Evolutionary conservation across 495 filamentous ascomycete genomes (phyloP).

Genomic region (Penicillium salamii): DNA sequence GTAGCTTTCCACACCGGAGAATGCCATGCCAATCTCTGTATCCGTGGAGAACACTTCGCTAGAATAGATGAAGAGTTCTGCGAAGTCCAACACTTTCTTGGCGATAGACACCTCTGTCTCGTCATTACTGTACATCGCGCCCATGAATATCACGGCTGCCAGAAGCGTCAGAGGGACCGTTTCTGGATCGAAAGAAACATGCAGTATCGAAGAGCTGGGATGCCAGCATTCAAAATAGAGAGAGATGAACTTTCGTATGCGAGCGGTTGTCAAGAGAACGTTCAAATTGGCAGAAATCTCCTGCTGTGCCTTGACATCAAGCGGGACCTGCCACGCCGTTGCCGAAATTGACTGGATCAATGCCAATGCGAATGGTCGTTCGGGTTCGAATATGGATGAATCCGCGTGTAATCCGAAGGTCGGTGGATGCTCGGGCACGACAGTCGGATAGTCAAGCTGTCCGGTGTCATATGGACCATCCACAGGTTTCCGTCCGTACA

Average conservation of each 20-base stretch:
- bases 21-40: constrained; percentile 33
- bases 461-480: constrained; percentile 18
- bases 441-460: constrained; percentile 16
- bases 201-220: constrained; percentile 41
- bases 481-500: constrained; percentile 24
- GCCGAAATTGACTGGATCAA: constrained; percentile 38
- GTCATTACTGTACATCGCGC: constrained; percentile 47
- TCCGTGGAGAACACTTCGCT: constrained; percentile 41
- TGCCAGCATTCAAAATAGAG: constrained; percentile 51
- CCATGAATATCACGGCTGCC: constrained; percentile 40
- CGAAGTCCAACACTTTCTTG: constrained; percentile 45
- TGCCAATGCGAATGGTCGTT: constrained; percentile 35
- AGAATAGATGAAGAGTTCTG: constrained; percentile 45
- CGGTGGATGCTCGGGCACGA: constrained; percentile 17
- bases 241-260: constrained; percentile 38
- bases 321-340: constrained; percentile 35
- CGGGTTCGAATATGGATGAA: constrained; percentile 29
- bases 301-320: constrained; percentile 37
- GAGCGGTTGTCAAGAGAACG: constrained; percentile 39
- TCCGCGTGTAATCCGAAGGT: constrained; percentile 14
- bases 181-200: constrained; percentile 39
- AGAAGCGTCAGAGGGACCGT: constrained; percentile 36
- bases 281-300: constrained; percentile 39
- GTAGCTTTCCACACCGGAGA: constrained; percentile 18
- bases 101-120: constrained; percentile 35